phyloP scores from a whole-genome alignment of 2,329 filamentous ascomycete species.

The Colletotrichum sp. region DNA sequence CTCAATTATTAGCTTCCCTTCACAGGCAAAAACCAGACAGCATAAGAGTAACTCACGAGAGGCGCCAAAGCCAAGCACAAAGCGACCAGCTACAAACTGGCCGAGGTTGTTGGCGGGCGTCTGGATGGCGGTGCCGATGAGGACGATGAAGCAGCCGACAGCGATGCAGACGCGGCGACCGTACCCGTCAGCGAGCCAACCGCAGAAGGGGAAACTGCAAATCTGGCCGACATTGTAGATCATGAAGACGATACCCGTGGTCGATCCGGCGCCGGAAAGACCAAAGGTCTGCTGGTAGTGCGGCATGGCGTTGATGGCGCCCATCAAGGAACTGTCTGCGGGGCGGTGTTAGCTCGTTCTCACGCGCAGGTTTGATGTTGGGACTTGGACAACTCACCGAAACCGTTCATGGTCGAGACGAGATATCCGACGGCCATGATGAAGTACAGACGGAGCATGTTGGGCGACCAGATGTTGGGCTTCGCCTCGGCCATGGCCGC shows the following conservation, averaged over 20 bases:
- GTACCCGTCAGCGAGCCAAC: conserved; percentile 51
- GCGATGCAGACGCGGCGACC: conserved; percentile 58
- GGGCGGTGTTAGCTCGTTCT: neutral
- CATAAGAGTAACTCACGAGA: conserved; percentile 29
- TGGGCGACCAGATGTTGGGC: conserved; percentile 35
- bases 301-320: conserved; percentile 50
- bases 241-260: conserved; percentile 49
- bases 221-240: conserved; percentile 55
- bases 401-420: conserved; percentile 34
- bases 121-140: conserved; percentile 53
- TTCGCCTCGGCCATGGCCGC: conserved; percentile 39
- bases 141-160: conserved; percentile 51
- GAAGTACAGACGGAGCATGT: conserved; percentile 35
- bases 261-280: conserved; percentile 46
- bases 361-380: neutral
- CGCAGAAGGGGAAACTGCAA: conserved; percentile 52
- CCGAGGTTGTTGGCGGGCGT: conserved; percentile 41
- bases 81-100: conserved; percentile 43
- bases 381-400: conserved; percentile 21
- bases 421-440: conserved; percentile 31
- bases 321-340: conserved; percentile 45
- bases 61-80: conserved; percentile 60
- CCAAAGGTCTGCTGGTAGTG: conserved; percentile 50
- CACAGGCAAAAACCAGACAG: neutral
- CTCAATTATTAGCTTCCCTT: neutral